These are phyloP conservation scores for Avena sativa DNA, from an alignment of 176 grass and related monocot species.

Conservation along the genomic window DNA sequence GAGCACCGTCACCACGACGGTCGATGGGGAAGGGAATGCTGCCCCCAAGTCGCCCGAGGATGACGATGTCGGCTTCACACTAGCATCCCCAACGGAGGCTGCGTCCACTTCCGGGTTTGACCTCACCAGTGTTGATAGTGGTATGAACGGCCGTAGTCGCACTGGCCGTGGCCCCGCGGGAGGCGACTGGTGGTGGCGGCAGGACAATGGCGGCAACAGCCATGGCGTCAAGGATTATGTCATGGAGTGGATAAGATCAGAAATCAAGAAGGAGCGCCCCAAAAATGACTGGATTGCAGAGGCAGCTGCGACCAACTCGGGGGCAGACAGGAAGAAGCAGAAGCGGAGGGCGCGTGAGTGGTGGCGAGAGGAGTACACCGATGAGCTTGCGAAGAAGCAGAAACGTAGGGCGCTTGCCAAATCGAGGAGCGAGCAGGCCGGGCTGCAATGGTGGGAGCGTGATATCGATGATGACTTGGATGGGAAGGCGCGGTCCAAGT, in stretches of 20 bases:
- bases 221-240: constrained; percentile 75
- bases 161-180: constrained; percentile 26
- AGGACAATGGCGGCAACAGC: constrained; percentile 36
- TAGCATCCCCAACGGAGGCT: constrained; percentile 50
- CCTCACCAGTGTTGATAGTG: constrained; percentile 62
- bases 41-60: constrained; percentile 55
- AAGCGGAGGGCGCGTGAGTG: constrained; percentile 61
- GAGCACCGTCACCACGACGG: constrained; percentile 47
- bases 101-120: constrained; percentile 60
- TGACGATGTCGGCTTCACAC: constrained; percentile 47
- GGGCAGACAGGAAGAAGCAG: constrained; percentile 51
- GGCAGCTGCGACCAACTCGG: constrained; percentile 32
- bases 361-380: constrained; percentile 89
- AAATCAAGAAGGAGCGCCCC: constrained; percentile 86
- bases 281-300: constrained; percentile 70
- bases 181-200: constrained; percentile 60
- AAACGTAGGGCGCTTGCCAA: constrained; percentile 58
- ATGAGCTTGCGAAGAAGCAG: constrained; percentile 77
- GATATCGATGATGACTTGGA: constrained; percentile 54
- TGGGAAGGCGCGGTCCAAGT: constrained; percentile 56
- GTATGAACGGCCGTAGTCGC: constrained; percentile 34
- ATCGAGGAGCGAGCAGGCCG: constrained; percentile 49
- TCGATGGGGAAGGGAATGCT: constrained; percentile 47
- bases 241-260: constrained; percentile 90
- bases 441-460: constrained; percentile 61